Conservation (phyloP, 805 yeast genomes). For the Saturnispora halmiae region DNA sequence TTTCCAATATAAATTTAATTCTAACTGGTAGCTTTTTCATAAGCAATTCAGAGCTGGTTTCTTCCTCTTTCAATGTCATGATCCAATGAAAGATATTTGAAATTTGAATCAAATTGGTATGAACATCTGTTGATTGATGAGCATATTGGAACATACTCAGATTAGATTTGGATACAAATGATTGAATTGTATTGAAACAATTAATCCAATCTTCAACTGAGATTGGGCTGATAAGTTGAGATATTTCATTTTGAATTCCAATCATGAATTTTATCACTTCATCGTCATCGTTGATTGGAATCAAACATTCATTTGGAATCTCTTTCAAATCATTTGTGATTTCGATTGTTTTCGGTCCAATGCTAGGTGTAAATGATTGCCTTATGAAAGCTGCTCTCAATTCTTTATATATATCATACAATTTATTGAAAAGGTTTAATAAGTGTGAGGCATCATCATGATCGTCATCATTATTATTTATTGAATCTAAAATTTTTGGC, state of each 20-base stretch:
- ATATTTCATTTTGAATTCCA: conserved; percentile 53
- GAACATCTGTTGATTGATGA: conserved; percentile 30
- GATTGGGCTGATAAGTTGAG: conserved; percentile 46
- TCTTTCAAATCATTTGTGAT: conserved; percentile 34
- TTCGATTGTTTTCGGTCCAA: conserved; percentile 30
- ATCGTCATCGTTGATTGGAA: conserved; percentile 13
- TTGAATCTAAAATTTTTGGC: conserved; percentile 31
- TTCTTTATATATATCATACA: conserved; percentile 45
- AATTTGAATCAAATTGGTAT: conserved; percentile 50
- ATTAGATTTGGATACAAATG: conserved; percentile 49
- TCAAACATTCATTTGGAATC: conserved; percentile 28
- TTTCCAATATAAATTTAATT: conserved; percentile 52
- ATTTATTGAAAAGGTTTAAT: conserved; percentile 17
- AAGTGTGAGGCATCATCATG: conserved; percentile 19
- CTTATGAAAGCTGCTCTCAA: conserved; percentile 63
- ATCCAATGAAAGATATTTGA: conserved; percentile 68
- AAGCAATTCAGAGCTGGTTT: too few relatives aligned
- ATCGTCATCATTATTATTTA: conserved; percentile 18
- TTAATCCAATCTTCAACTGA: conserved; percentile 70
- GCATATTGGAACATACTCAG: conserved; percentile 50
- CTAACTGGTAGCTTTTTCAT: conserved; percentile 52
- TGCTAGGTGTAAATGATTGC: conserved; percentile 58
- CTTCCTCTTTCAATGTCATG: conserved; percentile 41
- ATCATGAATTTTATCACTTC: conserved; percentile 55
- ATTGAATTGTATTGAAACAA: conserved; percentile 64